phyloP scores from a whole-genome alignment of 2,329 filamentous ascomycete species.

The Fusarium tanahbumbuense region DNA sequence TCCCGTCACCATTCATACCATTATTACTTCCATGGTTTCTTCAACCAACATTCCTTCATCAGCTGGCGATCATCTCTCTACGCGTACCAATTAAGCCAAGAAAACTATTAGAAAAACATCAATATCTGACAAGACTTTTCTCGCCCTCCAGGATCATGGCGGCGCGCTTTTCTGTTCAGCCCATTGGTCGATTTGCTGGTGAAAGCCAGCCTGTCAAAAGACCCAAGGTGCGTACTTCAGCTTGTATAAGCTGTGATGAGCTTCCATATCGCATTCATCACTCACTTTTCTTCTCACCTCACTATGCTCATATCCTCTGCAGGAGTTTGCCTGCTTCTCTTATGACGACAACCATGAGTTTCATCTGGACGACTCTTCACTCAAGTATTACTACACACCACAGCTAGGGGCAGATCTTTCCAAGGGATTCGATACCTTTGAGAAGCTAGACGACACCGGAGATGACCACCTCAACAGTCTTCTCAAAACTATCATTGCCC shows the following conservation, averaged over 20 bases:
- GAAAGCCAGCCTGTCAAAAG: slow-evolving; percentile 77
- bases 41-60: not conserved
- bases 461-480: slow-evolving; percentile 91
- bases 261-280: not conserved
- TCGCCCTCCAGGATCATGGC: slow-evolving; percentile 40
- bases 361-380: slow-evolving; percentile 78
- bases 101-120: not conserved
- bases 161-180: slow-evolving; percentile 72
- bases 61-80: not conserved
- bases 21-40: not conserved
- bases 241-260: not conserved
- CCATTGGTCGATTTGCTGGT: slow-evolving; percentile 75
- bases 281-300: not conserved
- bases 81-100: not conserved
- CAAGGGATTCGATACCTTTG: slow-evolving; percentile 82
- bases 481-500: slow-evolving; percentile 77
- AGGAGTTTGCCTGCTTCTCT: slow-evolving; percentile 95
- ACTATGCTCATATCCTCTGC: slow-evolving; percentile 5
- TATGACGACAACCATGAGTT: slow-evolving; percentile 88
- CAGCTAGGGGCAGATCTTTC: slow-evolving; percentile 78
- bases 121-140: not conserved
- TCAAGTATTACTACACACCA: slow-evolving; percentile 90
- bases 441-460: slow-evolving; percentile 81
- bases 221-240: slow-evolving; percentile 68
- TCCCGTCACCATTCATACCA: not conserved